These are phyloP conservation scores for Triticum dicoccoides DNA, from an alignment of 176 grass and related monocot species.

Conservation along the genomic window DNA sequence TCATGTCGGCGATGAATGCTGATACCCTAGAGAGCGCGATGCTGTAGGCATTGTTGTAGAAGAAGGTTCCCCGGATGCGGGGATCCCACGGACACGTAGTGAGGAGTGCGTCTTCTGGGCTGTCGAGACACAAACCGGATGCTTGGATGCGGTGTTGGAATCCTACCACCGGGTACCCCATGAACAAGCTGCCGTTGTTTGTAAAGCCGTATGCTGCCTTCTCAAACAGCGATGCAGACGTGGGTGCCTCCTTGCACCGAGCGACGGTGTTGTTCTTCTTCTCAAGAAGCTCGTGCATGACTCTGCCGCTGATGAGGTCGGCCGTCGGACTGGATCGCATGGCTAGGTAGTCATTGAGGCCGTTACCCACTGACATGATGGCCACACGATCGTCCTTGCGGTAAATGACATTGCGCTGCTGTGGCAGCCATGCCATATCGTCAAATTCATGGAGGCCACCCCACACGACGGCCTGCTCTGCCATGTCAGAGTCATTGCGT, in stretches of 20 bases:
- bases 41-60: slow-evolving; percentile 24
- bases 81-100: slow-evolving; percentile 28
- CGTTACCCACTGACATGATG: neutral
- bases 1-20: neutral
- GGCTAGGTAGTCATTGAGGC: neutral
- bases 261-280: neutral
- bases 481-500: neutral
- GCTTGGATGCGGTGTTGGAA: slow-evolving; percentile 15
- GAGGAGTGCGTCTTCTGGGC: neutral
- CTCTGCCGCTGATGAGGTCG: neutral
- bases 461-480: neutral
- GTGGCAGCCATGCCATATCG: neutral
- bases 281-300: neutral
- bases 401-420: neutral
- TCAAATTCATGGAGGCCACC: neutral
- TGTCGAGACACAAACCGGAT: neutral
- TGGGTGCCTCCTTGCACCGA: neutral
- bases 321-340: neutral
- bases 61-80: neutral
- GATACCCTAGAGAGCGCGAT: slow-evolving; percentile 8
- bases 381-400: neutral
- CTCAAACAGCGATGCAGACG: neutral
- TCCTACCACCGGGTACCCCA: neutral
- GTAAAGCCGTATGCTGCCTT: neutral
- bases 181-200: slow-evolving; percentile 17